phyloP scores from a whole-genome alignment of 371 early-diverging fungal species.

The Encephalitozoon hellem region DNA sequence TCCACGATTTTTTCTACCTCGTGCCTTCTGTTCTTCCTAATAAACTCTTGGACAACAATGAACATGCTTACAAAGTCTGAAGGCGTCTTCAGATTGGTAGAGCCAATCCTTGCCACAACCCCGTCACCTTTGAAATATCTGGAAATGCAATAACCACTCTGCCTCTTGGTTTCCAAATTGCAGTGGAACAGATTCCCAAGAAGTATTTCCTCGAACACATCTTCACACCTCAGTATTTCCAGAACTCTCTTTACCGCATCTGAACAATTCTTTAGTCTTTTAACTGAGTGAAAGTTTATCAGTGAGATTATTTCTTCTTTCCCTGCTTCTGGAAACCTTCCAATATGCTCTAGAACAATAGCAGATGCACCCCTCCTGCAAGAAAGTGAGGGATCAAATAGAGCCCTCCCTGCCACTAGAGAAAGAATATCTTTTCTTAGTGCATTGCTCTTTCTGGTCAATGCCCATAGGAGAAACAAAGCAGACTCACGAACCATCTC shows the following conservation, averaged over 20 bases:
- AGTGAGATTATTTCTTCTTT: neutral
- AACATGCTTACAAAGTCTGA: neutral
- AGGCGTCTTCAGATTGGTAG: neutral
- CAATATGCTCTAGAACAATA: slow-evolving; percentile 17
- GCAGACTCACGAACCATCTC: slow-evolving; percentile 27
- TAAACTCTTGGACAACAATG: neutral
- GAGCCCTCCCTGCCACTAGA: neutral
- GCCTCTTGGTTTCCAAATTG: neutral
- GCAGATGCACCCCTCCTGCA: slow-evolving; percentile 22
- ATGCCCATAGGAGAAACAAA: slow-evolving; percentile 38
- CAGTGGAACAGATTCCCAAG: neutral
- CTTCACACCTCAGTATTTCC: neutral
- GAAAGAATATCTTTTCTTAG: neutral
- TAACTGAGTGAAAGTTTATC: slow-evolving; percentile 14
- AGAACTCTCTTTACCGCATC: neutral
- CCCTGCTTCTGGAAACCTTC: neutral
- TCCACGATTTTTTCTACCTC: neutral
- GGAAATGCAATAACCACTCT: neutral
- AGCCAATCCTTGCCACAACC: neutral
- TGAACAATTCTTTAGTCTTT: neutral
- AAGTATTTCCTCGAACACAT: neutral
- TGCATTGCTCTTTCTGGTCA: neutral
- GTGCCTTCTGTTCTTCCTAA: neutral
- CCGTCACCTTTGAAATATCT: neutral
- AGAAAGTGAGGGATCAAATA: slow-evolving; percentile 20